Evolutionary conservation across 352 stramenopile species (phyloP).

Genomic region (Pythium guiyangense): DNA sequence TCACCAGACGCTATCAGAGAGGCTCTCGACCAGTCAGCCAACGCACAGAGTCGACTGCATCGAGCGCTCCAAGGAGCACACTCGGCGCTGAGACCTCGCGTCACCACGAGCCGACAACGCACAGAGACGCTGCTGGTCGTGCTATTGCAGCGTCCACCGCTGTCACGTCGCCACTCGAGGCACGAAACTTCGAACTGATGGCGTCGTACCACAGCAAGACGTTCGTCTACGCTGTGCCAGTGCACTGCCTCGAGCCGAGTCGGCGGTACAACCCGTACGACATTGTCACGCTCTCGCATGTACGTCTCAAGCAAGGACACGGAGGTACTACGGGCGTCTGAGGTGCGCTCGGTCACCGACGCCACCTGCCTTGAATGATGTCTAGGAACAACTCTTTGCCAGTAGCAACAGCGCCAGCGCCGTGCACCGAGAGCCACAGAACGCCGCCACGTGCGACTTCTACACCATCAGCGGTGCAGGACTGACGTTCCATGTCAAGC

Average conservation of each 20-base stretch:
- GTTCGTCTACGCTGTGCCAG: conserved; percentile 64
- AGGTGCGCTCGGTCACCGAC: neutral
- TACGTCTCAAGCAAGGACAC: conserved; percentile 13
- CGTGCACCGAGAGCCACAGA: conserved; percentile 12
- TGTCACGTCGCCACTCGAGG: neutral
- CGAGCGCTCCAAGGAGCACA: neutral
- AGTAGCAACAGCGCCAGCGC: neutral
- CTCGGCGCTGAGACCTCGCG: neutral
- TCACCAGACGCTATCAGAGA: neutral
- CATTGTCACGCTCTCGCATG: conserved; percentile 53
- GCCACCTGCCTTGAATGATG: neutral
- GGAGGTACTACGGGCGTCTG: no score
- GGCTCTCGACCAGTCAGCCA: neutral
- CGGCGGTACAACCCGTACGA: conserved; percentile 65
- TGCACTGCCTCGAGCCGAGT: conserved; percentile 40
- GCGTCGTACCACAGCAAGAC: conserved; percentile 27
- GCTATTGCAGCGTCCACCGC: neutral
- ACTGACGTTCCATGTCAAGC: conserved; percentile 60
- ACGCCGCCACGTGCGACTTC: conserved; percentile 46
- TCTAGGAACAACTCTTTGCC: neutral
- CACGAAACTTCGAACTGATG: neutral
- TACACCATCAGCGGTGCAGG: conserved; percentile 59
- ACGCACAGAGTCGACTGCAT: neutral
- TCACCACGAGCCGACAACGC: neutral
- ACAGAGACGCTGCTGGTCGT: neutral